phyloP scores from a whole-genome alignment of 2,329 filamentous ascomycete genomes.

The Aspergillus flavus region DNA sequence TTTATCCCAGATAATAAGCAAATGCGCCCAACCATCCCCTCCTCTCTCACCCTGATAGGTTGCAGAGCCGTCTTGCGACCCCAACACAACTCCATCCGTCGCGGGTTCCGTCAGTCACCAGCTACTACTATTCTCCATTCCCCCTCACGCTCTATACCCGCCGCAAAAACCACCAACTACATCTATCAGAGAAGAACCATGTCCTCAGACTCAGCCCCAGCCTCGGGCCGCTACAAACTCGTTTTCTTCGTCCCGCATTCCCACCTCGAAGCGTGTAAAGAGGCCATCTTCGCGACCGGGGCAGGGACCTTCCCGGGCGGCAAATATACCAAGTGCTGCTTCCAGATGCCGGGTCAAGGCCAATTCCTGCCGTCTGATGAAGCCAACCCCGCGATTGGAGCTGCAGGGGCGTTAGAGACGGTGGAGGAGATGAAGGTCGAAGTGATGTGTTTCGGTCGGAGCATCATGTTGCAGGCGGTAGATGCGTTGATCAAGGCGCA shows the following conservation, averaged over 20 bases:
- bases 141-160: background rate
- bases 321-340: slow-evolving; percentile 45
- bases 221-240: slow-evolving; percentile 43
- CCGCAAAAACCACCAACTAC: background rate
- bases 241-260: slow-evolving; percentile 46
- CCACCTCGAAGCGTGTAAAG: slow-evolving; percentile 44
- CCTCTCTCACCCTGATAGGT: background rate
- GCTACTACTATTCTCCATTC: background rate
- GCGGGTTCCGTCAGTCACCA: background rate
- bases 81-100: background rate
- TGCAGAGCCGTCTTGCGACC: background rate
- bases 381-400: slow-evolving; percentile 46
- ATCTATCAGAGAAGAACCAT: slow-evolving; percentile 20
- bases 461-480: slow-evolving; percentile 43
- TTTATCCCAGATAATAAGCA: background rate
- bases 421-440: slow-evolving; percentile 49
- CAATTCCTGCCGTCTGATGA: slow-evolving; percentile 45
- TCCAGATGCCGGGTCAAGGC: slow-evolving; percentile 43
- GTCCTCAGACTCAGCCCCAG: slow-evolving; percentile 18
- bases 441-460: slow-evolving; percentile 44
- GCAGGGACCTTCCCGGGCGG: slow-evolving; percentile 45
- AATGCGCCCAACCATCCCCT: slow-evolving; percentile 1
- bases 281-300: slow-evolving; percentile 45
- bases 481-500: slow-evolving; percentile 45
- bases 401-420: slow-evolving; percentile 40